Base-by-base conservation (phyloP, 305 asterid species). In the Salvia sclarea region DNA sequence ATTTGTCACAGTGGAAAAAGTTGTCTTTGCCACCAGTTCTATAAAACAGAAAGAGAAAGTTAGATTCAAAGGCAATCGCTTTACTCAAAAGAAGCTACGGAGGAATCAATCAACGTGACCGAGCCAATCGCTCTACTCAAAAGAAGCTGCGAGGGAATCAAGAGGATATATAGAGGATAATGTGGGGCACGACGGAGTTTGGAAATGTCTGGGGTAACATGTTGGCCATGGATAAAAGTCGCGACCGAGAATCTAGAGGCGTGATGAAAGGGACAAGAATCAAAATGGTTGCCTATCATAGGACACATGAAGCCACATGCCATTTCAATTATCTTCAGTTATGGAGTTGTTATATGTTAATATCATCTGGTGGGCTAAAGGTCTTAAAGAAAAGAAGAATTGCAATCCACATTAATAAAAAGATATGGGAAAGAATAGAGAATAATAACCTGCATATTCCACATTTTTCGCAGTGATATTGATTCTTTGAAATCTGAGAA, bases 1-100 rank as follows among this genome's bases (percentile, higher is more conserved):
- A 90, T 76, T 58, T 73, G 59, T 85, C 82, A 45, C 97, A 90
- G 54, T 90, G 97, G 76, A 88, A 88, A 73, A 83, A 90, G 30
- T 85, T 86, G 8, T 82, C 90, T 78, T 74, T 64, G 71, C 97
- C 96, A 60, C 97, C 97, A 47, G 90, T 90, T 84, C 97, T 90
- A 81, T 43, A 38, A 25, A 66, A 56, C 55, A 24, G 53, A 61
- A 58, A 17, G 12, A 17, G 69, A 33, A 41, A 37, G 37, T 65
- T 53, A 74, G 77, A 70, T 60, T 30, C 56, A 55, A 43, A 38
- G 54, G 52, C 22, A 59, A 28, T 17, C 3, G 37, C 18, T 5
- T 8, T 22, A 61, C 6, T 60, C 64, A 55, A 52, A 66, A 66
- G 70, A 22, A 41, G 52, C 31, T 16, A 55, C 55, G 44, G 28